Conservation (phyloP, 345 rosid genomes). For the Orychophragmus violaceus region DNA sequence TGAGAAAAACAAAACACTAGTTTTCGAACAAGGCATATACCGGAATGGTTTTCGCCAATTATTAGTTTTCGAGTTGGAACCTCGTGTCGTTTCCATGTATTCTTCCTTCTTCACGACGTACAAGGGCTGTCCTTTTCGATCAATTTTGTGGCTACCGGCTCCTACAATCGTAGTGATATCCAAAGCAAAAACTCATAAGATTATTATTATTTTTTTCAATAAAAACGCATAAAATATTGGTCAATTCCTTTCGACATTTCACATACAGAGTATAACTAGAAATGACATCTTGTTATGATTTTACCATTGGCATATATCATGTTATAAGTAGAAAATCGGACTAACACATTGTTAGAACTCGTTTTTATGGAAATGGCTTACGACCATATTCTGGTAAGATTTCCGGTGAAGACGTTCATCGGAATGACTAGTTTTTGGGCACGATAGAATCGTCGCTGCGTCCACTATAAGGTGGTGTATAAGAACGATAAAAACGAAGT, state of each 20-base stretch:
- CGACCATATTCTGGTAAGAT: no score
- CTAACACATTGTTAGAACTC: no score
- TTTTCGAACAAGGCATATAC: background rate
- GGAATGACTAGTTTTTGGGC: no score
- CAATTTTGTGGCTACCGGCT: background rate
- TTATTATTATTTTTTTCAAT: background rate
- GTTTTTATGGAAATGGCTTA: no score
- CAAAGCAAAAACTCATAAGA: background rate
- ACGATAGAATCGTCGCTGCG: no score
- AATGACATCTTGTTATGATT: no score
- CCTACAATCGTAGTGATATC: background rate
- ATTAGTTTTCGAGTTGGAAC: background rate
- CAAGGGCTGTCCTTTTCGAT: constrained; percentile 2
- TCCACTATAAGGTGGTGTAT: no score
- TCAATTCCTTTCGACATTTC: background rate
- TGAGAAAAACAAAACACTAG: background rate
- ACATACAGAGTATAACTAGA: background rate
- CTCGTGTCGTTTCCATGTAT: background rate
- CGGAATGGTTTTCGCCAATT: background rate
- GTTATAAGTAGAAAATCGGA: background rate
- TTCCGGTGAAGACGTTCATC: no score
- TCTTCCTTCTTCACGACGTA: background rate
- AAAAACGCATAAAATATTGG: background rate
- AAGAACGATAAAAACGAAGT: no score
- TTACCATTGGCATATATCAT: no score